A percentile compares a stretch with the other conserved stretches of the same genome.
Evolutionary conservation across 495 filamentous ascomycete genomes (phyloP).

Genomic region (Neurospora sp.): DNA sequence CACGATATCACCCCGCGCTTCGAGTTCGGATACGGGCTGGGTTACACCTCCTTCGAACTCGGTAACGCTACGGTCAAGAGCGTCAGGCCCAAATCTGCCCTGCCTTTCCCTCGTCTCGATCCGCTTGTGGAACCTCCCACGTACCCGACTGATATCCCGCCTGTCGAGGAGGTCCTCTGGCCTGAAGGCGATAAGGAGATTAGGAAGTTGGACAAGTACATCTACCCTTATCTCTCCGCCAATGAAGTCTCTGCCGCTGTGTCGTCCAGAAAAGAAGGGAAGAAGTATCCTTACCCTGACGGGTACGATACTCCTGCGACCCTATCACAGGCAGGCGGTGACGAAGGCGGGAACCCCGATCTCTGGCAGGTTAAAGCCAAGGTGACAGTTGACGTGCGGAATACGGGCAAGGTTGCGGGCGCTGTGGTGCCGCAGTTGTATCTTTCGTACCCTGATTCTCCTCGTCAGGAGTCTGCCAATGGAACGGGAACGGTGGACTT

Average conservation of each 20-base stretch:
- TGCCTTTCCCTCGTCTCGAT: conserved; percentile 32
- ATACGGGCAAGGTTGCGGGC: conserved; percentile 55
- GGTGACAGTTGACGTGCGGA: conserved; percentile 56
- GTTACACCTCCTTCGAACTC: conserved; percentile 74
- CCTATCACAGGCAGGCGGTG: conserved; percentile 53
- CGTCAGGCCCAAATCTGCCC: conserved; percentile 44
- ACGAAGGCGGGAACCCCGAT: conserved; percentile 75
- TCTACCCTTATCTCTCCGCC: conserved; percentile 75
- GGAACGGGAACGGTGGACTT: conserved; percentile 51
- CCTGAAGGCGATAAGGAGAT: conserved; percentile 47
- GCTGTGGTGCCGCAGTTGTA: conserved; percentile 80
- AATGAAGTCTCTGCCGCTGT: neutral
- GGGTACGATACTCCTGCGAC: conserved; percentile 50
- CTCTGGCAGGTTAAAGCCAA: conserved; percentile 59
- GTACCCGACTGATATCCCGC: conserved; percentile 48
- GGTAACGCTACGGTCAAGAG: conserved; percentile 44
- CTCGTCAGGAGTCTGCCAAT: conserved; percentile 26
- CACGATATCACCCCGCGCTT: conserved; percentile 54
- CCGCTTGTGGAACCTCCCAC: conserved; percentile 37
- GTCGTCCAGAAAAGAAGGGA: fast-evolving
- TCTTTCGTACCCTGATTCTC: conserved; percentile 49
- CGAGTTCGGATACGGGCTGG: conserved; percentile 71
- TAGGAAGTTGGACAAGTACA: conserved; percentile 53
- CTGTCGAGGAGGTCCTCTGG: conserved; percentile 50
- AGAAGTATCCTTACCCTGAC: conserved; percentile 55